These are phyloP conservation scores for Colletotrichum sp. DNA, from an alignment of 2,329 filamentous ascomycete genomes.

Conservation along the genomic window DNA sequence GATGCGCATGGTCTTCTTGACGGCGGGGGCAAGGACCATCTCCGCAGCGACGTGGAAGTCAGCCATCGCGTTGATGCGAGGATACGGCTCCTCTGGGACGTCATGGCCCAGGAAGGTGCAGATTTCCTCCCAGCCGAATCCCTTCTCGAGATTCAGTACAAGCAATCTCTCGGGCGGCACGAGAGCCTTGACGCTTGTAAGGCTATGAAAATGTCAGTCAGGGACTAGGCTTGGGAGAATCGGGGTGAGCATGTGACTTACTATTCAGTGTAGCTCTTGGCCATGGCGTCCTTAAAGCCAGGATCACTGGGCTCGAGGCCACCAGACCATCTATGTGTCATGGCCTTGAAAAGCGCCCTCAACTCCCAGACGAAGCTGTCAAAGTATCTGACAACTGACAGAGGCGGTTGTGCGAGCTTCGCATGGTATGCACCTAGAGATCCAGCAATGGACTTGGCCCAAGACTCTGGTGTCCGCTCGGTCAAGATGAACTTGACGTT, in stretches of 20 bases:
- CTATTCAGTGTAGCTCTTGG: constrained; percentile 9
- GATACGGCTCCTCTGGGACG: constrained; percentile 33
- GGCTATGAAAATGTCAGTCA: constrained; percentile 21
- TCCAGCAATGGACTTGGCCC: constrained; percentile 34
- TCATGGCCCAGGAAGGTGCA: constrained; percentile 34
- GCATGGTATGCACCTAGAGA: constrained; percentile 23
- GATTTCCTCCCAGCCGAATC: constrained; percentile 40
- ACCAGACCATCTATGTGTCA: constrained; percentile 12
- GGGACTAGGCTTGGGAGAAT: too few species aligned
- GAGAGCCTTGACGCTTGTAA: constrained; percentile 23
- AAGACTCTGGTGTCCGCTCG: constrained; percentile 38
- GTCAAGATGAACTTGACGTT: constrained; percentile 40
- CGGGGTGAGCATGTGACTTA: neutral
- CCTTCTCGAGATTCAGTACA: constrained; percentile 35
- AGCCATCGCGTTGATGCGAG: constrained; percentile 21
- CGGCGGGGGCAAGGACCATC: constrained; percentile 10
- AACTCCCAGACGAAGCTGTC: constrained; percentile 15
- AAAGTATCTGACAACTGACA: constrained; percentile 14
- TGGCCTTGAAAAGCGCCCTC: constrained; percentile 9
- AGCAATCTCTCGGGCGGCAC: constrained; percentile 32
- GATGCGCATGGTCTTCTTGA: constrained; percentile 9
- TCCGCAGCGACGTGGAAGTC: constrained; percentile 17
- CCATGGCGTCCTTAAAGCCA: neutral
- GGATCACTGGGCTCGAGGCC: neutral
- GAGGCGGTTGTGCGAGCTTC: constrained; percentile 6